These are phyloP conservation scores for Xylariomycetidae sp. DNA, from an alignment of 2,329 filamentous ascomycete species.

Conservation along the genomic window DNA sequence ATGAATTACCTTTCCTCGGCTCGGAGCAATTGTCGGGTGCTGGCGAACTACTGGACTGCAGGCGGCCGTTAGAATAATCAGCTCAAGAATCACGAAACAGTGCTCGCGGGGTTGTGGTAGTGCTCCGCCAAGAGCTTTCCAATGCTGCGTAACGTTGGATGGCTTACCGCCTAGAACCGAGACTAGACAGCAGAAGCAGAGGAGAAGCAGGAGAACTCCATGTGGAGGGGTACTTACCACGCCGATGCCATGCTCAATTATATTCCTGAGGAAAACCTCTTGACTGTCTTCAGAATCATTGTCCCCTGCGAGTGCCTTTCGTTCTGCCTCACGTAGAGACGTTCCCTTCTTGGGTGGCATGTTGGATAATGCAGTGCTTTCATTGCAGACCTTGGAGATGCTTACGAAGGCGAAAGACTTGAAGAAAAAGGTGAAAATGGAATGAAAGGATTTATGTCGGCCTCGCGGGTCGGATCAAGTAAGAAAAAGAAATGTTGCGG, in stretches of 20 bases:
- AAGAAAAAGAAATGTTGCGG: no score
- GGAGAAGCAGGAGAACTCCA: no score
- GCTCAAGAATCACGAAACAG: conserved; percentile 6
- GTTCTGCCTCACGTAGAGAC: conserved; percentile 12
- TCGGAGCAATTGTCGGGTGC: conserved; percentile 4
- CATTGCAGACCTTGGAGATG: no score
- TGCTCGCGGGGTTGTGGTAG: background rate
- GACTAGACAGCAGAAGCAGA: no score
- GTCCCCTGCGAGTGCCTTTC: conserved; percentile 12
- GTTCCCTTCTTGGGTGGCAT: conserved; percentile 16
- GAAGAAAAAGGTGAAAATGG: no score
- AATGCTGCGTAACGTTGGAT: background rate
- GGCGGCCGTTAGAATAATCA: conserved; percentile 2
- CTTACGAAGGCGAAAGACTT: no score
- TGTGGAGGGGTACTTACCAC: conserved; percentile 27
- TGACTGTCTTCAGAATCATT: conserved; percentile 27
- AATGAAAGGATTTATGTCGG: no score
- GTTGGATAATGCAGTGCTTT: conserved; percentile 3
- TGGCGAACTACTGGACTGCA: conserved; percentile 17
- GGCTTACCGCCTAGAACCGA: background rate
- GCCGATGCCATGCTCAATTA: conserved; percentile 21
- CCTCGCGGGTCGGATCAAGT: no score
- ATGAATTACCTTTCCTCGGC: conserved; percentile 7
- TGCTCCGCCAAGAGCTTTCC: conserved; percentile 5
- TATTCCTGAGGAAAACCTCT: conserved; percentile 14